Evolutionary conservation across 2,329 filamentous ascomycete genomes (phyloP), one percentile per base, ranked within the genome.

Genomic region (Apiospora aurea): DNA sequence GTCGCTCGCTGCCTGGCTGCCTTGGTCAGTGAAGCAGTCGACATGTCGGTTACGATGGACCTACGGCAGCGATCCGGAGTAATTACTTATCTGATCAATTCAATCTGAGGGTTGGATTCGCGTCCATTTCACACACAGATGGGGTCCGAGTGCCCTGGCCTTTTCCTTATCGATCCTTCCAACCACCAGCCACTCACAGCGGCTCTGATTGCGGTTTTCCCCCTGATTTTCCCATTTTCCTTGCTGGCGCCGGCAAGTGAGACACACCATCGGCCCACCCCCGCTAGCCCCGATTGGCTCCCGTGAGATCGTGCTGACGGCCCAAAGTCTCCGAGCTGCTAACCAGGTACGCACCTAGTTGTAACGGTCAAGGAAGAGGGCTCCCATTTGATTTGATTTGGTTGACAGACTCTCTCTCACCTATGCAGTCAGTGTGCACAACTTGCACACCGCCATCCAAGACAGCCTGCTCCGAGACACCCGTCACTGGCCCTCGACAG

Each of bases 281-380:
- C 57, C 29, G 57, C 21, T 38, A 64, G 57, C 57, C n/a, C 57
- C 57, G 57, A 64, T 64, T 64, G 57, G 57, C 34, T 64, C 18
- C 34, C 34, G 18, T 3, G 5, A 34, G 26, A 41, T 13, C 29
- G 29, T 21, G 46, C 46, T 49, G 46, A n/a, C 46, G 46, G 46
- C 18, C 57, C 38, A n/a, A 64, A 64, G 29, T 64, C 57, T n/a
- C 57, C 29, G 57, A n/a, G 10, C 7, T 13, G 41, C 41, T 26
- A 53, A n/a, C 5, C 8, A 46, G 16, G 16, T 3, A 16, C 43
- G 26, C 26, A 29, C 26, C 26, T 29, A 44, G 4, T 44, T 46
- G 46, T 21, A 21, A 21, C 7, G 1, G 21, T 29, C 18, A 21
- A 49, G 21, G 6, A 38, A n/a, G 46, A 49, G 46, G 46, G 46